Evolutionary conservation across 2,329 filamentous ascomycete genomes (phyloP), one percentile per base, ranked within the genome.

Genomic region (Colletotrichum sp.): DNA sequence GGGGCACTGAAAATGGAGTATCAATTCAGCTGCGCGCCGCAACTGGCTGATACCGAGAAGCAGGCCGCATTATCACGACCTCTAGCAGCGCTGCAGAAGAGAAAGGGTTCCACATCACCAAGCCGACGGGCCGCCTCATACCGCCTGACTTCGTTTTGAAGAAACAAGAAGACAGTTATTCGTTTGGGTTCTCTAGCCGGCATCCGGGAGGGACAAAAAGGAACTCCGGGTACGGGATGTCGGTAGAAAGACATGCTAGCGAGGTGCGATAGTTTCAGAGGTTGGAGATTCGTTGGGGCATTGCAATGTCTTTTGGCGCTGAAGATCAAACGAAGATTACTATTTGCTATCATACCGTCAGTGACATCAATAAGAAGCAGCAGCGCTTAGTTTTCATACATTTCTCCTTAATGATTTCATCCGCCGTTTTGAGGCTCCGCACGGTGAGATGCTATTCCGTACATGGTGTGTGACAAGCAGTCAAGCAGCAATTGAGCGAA

Each of bases 11-110:
- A 67, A 39, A 66, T 69, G 18, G 64, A 67, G n/a, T 69, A 72
- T 16, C 69, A 69, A 63, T 78, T 72, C 55, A 52, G 59, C 6
- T 78, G 69, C 72, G 69, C 72, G n/a, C 77, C 77, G n/a, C 72
- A 76, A 36, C 65, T 78, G 30, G 69, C 76, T 26, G 77, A 78
- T 26, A 69, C 76, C 69, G 70, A 74, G 18, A 52, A 66, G 18
- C 69, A 71, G 28, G 77, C 76, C 12, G 66, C 5, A 24, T 55
- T 13, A 55, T 55, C 49, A 24, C 1, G 49, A 24, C 49, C 49
- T 55, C 49, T 24, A 55, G 49, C 49, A 55, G 49, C 49, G 49
- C n/a, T 55, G 49, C 49, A 24, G 49, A 55, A 55, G 49, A 55
- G 49, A 55, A 24, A 55, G 49, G 49, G 49, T n/a, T 55, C 49